These are phyloP conservation scores for Rhizomucor pusillus DNA, from an alignment of 371 early-diverging fungal genomes.

Conservation along the genomic window DNA sequence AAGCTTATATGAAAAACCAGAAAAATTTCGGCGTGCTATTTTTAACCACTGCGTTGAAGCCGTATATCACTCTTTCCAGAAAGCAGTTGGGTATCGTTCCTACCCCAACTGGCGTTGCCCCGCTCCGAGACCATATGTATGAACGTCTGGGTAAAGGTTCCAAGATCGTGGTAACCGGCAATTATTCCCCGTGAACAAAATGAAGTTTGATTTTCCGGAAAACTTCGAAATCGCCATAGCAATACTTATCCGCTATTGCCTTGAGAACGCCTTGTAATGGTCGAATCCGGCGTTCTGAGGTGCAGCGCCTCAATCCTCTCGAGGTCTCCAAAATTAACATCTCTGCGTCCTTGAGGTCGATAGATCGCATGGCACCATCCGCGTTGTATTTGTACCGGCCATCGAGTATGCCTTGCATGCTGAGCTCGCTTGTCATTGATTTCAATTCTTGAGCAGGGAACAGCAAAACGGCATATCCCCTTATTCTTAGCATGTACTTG, in stretches of 20 bases:
- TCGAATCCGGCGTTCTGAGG: neutral
- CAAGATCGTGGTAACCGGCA: too few species aligned
- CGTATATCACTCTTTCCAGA: too few species aligned
- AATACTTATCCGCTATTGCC: neutral
- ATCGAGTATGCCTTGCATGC: neutral
- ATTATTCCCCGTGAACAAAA: neutral
- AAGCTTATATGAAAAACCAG: too few species aligned
- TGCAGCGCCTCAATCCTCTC: neutral
- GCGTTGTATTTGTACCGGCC: neutral
- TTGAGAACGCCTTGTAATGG: neutral
- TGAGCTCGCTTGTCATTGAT: slow-evolving; percentile 1
- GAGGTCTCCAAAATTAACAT: neutral
- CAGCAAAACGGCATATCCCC: neutral
- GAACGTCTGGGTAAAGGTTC: too few species aligned
- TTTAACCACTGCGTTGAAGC: too few species aligned
- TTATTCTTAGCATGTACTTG: slow-evolving; percentile 6
- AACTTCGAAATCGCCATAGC: neutral
- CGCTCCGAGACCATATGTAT: too few species aligned
- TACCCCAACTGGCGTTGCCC: too few species aligned
- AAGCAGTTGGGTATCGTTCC: too few species aligned
- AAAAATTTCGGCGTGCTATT: too few species aligned
- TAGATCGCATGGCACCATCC: neutral
- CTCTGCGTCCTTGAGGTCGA: neutral
- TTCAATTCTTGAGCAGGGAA: neutral
- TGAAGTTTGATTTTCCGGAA: neutral